A percentile compares a stretch with the other conserved stretches of the same genome.
Conservation (phyloP, 768 basidiomycete species). For the Pulveroboletus sp. region DNA sequence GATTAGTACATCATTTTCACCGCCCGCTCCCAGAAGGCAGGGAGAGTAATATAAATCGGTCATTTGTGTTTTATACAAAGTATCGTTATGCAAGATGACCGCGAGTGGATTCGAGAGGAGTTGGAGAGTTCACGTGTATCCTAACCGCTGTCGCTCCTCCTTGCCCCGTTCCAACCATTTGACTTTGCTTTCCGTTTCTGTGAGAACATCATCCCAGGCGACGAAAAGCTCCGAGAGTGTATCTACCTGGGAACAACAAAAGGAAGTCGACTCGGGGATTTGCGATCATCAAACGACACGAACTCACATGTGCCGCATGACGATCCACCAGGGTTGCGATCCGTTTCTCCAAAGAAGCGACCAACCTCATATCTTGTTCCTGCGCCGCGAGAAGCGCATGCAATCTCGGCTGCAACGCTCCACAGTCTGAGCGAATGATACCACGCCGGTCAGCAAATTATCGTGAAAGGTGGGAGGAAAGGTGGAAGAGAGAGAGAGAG, state of each 20-base stretch:
- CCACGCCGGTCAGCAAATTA: background rate
- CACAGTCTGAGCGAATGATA: conserved; percentile 43
- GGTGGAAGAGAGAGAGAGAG: background rate
- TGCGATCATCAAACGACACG: background rate
- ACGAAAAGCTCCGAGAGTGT: conserved; percentile 80
- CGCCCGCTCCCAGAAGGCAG: conserved; percentile 7
- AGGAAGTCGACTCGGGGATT: background rate
- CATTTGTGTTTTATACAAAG: conserved; percentile 17
- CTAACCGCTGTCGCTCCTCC: conserved; percentile 56
- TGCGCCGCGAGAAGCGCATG: conserved; percentile 52
- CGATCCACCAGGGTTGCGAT: conserved; percentile 61
- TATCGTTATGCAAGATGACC: conserved; percentile 9
- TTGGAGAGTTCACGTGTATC: conserved; percentile 40
- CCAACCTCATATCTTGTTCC: conserved; percentile 53
- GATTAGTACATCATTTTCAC: conserved; percentile 9
- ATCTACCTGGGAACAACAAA: conserved; percentile 51
- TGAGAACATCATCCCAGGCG: conserved; percentile 74
- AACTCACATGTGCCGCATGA: conserved; percentile 65
- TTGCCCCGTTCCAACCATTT: conserved; percentile 55
- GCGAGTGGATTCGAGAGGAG: background rate
- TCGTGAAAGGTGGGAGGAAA: background rate
- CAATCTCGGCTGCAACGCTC: conserved; percentile 65
- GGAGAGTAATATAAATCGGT: conserved; percentile 16
- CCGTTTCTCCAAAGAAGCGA: conserved; percentile 57
- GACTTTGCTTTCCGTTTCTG: conserved; percentile 60